A percentile compares a stretch with the other conserved stretches of the same genome.
phyloP scores from a whole-genome alignment of 1,284 basidiomycete species.

The Papiliotrema nemorosa region DNA sequence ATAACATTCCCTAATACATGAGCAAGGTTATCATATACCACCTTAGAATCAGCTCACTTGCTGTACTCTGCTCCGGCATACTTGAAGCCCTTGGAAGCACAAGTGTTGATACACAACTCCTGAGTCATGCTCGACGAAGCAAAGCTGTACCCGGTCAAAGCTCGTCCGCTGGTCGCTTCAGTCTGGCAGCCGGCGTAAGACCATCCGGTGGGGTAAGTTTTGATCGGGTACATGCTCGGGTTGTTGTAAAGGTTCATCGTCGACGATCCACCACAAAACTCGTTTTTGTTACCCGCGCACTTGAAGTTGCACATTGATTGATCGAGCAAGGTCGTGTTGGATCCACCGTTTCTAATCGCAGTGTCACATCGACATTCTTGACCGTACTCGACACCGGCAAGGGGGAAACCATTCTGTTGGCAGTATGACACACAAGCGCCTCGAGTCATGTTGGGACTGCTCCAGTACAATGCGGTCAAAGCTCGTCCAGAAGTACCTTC shows the following conservation, averaged over 20 bases:
- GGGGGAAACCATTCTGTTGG: constrained; percentile 19
- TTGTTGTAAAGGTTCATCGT: constrained; percentile 54
- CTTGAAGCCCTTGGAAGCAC: neutral
- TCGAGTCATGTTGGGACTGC: constrained; percentile 28
- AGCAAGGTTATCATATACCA: too few species aligned
- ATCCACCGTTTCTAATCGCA: constrained; percentile 23
- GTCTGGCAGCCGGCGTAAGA: constrained; percentile 36
- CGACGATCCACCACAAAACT: constrained; percentile 36
- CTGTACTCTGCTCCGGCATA: constrained; percentile 3
- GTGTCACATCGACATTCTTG: constrained; percentile 38
- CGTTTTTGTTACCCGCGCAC: constrained; percentile 28
- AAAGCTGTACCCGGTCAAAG: constrained; percentile 21
- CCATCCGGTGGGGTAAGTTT: constrained; percentile 32
- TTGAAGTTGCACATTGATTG: constrained; percentile 23
- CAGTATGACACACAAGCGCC: constrained; percentile 24
- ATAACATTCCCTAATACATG: neutral
- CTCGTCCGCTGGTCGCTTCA: constrained; percentile 30
- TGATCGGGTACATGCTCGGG: constrained; percentile 51
- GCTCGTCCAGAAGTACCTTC: constrained; percentile 34
- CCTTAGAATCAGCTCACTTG: neutral
- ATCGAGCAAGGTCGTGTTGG: constrained; percentile 25
- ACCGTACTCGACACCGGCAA: constrained; percentile 34
- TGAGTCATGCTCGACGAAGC: constrained; percentile 1
- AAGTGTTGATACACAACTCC: constrained; percentile 4
- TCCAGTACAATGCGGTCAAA: constrained; percentile 18